Conservation (phyloP, 1,284 basidiomycete species). For the Malassezia sympodialis region DNA sequence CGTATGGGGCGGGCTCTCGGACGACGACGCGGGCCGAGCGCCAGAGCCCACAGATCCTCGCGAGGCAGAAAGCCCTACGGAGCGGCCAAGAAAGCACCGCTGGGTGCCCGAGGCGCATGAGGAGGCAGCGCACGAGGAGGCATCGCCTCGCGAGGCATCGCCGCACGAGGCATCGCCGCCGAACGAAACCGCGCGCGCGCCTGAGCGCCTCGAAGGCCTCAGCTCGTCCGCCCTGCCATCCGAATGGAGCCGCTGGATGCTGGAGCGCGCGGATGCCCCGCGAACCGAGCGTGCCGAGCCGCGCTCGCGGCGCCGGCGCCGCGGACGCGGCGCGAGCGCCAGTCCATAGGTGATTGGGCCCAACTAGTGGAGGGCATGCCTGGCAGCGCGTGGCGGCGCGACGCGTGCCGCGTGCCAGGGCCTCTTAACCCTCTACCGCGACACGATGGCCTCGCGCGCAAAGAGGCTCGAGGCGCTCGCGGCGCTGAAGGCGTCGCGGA, state of each 20-base stretch:
- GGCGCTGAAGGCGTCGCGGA: constrained; percentile 40
- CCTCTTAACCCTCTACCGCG: background rate
- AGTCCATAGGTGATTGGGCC: constrained; percentile 10
- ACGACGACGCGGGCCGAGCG: constrained; percentile 17
- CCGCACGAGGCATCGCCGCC: background rate
- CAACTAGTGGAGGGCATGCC: background rate
- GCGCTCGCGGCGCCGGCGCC: constrained; percentile 11
- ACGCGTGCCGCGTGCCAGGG: constrained; percentile 2
- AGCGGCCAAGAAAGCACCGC: background rate
- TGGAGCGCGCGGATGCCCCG: constrained; percentile 6
- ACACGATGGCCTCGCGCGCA: constrained; percentile 26
- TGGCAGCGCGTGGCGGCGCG: background rate
- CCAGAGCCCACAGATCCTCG: background rate
- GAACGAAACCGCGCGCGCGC: no score
- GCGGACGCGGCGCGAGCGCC: constrained; percentile 5
- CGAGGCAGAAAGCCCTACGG: background rate
- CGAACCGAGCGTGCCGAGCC: background rate
- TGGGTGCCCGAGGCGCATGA: background rate
- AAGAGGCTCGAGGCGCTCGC: constrained; percentile 38
- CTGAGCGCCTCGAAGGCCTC: constrained; percentile 12
- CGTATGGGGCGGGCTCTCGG: constrained; percentile 62
- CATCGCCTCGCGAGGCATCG: background rate
- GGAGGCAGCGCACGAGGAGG: background rate
- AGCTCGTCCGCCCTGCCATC: constrained; percentile 11
- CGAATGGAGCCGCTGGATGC: constrained; percentile 13